phyloP scores from a whole-genome alignment of 805 yeast genomes.

The Candida tallmaniae region DNA sequence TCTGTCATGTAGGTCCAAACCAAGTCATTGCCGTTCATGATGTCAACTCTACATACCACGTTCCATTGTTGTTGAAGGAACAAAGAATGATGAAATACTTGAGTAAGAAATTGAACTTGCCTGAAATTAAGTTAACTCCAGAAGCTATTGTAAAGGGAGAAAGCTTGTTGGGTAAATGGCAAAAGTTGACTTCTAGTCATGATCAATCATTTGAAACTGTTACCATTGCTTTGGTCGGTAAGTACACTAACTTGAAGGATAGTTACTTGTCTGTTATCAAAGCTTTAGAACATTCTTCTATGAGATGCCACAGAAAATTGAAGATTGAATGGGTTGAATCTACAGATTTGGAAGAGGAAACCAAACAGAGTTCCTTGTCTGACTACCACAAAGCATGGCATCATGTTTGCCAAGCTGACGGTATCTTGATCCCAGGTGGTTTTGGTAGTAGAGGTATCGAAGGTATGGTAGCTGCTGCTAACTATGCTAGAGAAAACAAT shows the following conservation, averaged over 20 bases:
- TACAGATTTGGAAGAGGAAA: constrained; percentile 75
- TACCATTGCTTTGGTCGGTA: constrained; percentile 94
- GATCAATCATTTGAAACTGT: constrained; percentile 84
- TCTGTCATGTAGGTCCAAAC: constrained; percentile 97
- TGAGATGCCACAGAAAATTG: constrained; percentile 80
- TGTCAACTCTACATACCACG: constrained; percentile 95
- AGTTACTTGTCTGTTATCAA: constrained; percentile 93
- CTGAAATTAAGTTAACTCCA: constrained; percentile 29
- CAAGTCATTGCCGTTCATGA: constrained; percentile 97
- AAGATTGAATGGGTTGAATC: constrained; percentile 97
- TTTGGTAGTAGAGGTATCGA: constrained; percentile 96
- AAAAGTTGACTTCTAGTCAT: constrained; percentile 66
- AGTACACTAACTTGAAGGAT: constrained; percentile 93
- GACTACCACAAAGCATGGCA: constrained; percentile 96
- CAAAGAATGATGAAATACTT: constrained; percentile 79
- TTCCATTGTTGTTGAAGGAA: constrained; percentile 84
- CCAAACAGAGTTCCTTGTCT: constrained; percentile 59
- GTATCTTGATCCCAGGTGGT: constrained; percentile 97
- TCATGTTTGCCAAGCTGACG: constrained; percentile 86
- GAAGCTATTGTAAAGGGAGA: constrained; percentile 65
- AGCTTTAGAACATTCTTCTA: constrained; percentile 90
- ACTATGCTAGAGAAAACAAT: constrained; percentile 95
- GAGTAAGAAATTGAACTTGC: constrained; percentile 60
- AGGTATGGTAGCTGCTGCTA: constrained; percentile 96
- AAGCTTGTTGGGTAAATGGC: constrained; percentile 72